A percentile compares a stretch with the other conserved stretches of the same genome.
phyloP scores from a whole-genome alignment of 306 rosid genomes.

The Luffa aegyptiaca region DNA sequence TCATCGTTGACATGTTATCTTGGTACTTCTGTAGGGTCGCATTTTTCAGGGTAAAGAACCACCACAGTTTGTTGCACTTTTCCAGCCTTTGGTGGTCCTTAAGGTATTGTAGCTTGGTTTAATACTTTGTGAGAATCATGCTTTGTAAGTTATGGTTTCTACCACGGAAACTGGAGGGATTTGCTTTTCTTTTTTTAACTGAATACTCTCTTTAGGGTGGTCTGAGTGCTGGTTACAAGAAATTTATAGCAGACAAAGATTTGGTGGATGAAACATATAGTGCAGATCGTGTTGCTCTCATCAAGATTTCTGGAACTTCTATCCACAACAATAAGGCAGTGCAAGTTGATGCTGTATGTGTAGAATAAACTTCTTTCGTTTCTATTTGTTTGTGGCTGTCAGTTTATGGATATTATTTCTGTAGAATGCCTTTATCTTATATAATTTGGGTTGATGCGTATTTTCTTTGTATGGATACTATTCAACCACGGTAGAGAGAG shows the following conservation, averaged over 20 bases:
- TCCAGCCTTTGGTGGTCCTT: constrained; percentile 87
- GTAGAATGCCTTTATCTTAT: neutral
- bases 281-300: constrained; percentile 55
- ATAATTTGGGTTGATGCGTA: neutral
- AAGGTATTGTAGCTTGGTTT: constrained; percentile 39
- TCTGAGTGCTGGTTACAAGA: constrained; percentile 80
- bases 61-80: constrained; percentile 77
- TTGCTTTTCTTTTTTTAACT: neutral
- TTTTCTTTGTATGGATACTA: neutral
- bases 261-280: constrained; percentile 67
- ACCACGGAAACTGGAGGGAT: neutral
- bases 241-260: constrained; percentile 49
- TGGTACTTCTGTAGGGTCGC: constrained; percentile 54
- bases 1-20: neutral
- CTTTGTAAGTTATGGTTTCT: neutral
- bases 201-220: constrained; percentile 58
- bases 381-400: neutral
- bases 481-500: neutral
- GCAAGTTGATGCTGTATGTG: constrained; percentile 90
- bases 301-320: constrained; percentile 68
- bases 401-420: neutral
- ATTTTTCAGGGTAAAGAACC: constrained; percentile 87
- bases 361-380: neutral
- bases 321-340: constrained; percentile 66
- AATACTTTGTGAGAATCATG: neutral